These are phyloP conservation scores for Trichoderma semiorbis DNA, from an alignment of 2,329 filamentous ascomycete genomes.

Conservation along the genomic window DNA sequence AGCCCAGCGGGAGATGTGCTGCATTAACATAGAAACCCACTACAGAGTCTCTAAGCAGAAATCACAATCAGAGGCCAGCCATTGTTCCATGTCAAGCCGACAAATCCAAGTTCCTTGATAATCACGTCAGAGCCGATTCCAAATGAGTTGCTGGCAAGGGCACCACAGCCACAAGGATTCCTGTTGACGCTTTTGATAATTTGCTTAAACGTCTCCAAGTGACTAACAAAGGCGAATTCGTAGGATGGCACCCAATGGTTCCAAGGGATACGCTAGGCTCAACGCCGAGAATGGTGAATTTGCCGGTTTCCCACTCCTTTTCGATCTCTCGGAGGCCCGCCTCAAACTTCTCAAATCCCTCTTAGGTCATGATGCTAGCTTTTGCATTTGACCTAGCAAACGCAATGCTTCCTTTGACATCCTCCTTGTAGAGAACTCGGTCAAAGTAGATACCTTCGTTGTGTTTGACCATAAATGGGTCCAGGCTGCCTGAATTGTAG, in stretches of 20 bases:
- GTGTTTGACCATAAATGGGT: conserved; percentile 83
- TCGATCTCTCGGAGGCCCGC: conserved; percentile 59
- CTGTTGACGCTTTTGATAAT: conserved; percentile 66
- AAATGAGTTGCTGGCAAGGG: conserved; percentile 79
- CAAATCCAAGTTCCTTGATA: conserved; percentile 77
- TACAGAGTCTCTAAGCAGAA: conserved; percentile 80
- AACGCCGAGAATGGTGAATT: conserved; percentile 50
- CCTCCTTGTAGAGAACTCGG: conserved; percentile 71
- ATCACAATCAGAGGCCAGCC: conserved; percentile 71
- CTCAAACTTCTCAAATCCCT: conserved; percentile 74
- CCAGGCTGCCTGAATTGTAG: conserved; percentile 61
- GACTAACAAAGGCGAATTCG: not conserved
- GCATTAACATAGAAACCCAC: conserved; percentile 75
- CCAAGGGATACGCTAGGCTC: conserved; percentile 76
- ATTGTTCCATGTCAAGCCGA: conserved; percentile 70
- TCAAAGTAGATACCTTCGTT: conserved; percentile 76
- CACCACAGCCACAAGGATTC: conserved; percentile 69
- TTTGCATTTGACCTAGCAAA: conserved; percentile 78
- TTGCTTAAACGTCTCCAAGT: not conserved
- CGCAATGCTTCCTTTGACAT: conserved; percentile 76
- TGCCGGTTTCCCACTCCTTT: conserved; percentile 50
- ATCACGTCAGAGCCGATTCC: conserved; percentile 75
- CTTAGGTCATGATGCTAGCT: conserved; percentile 66
- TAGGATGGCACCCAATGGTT: conserved; percentile 57
- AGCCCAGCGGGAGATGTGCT: conserved; percentile 72